Evolutionary conservation across 1,284 basidiomycete genomes (phyloP), one percentile per base, ranked within the genome.

Genomic region (Ceratobasidium papillatum): DNA sequence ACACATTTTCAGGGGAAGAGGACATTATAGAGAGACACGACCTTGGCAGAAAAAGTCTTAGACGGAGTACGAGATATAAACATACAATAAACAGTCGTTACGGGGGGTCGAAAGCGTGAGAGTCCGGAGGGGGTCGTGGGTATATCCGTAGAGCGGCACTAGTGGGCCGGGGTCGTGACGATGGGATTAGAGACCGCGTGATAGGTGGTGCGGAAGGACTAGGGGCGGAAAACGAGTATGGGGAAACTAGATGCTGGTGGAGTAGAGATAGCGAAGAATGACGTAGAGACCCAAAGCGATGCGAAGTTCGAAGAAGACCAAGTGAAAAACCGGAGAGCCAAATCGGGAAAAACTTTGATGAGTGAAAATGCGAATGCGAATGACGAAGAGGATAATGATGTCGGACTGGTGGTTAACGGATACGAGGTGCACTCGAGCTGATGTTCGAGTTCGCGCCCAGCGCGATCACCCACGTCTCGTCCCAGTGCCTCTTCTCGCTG

Each of bases 381-480:
- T n/a, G n/a, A n/a, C n/a, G n/a, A n/a, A n/a, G n/a, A n/a, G n/a
- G n/a, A n/a, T n/a, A n/a, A n/a, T n/a, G 19, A 12, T 11, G 19
- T n/a, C n/a, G n/a, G n/a, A n/a, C n/a, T n/a, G n/a, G n/a, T n/a
- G 45, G 45, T 58, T 58, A 69, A 19, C 66, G 66, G 66, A 69
- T 69, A 32, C 52, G 51, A 34, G 66, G 66, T 12, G 66, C 66
- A 19, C 34, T 43, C 47, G 51, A 51, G 66, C 58, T 69, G 51
- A 69, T 9, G 52, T 69, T 69, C 36, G 66, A 69, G 52, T 58
- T 69, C 12, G 66, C 12, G 32, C 66, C 66, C 17, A 69, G 66
- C 11, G 66, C 65, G 17, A 76, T 36, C 27, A 76, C 68, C 76
- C 76, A 76, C 25, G 76, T 75, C 59, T 73, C 74, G 19, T 52